A percentile compares a stretch with the other conserved stretches of the same genome.
Conservation (phyloP, 1,284 basidiomycete species). For the Boletus austroedulis region DNA sequence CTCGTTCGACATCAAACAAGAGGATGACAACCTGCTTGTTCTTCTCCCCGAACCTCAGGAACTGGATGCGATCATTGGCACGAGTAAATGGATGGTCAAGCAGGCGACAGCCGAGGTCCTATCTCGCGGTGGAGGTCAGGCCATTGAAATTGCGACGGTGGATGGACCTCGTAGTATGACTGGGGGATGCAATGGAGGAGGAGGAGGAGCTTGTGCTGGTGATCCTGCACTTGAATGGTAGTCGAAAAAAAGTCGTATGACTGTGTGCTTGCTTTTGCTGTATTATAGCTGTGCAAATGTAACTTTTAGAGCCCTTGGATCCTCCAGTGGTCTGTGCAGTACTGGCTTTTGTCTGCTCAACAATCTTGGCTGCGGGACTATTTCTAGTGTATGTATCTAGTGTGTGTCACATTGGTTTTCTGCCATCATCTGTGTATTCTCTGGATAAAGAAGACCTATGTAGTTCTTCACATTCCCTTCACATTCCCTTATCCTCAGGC, state of each 20-base stretch:
- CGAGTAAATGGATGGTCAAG: conserved; percentile 60
- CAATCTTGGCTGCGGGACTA: no score
- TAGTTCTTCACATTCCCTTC: no score
- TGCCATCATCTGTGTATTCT: no score
- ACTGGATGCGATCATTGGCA: conserved; percentile 65
- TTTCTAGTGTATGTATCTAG: no score
- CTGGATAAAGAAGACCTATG: no score
- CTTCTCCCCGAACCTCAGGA: conserved; percentile 57
- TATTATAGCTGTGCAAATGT: no score
- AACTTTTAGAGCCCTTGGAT: no score
- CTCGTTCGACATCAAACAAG: conserved; percentile 58
- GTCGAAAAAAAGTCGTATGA: not conserved
- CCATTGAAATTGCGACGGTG: conserved; percentile 45
- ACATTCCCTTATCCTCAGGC: no score
- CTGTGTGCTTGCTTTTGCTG: not conserved
- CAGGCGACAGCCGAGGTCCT: conserved; percentile 50
- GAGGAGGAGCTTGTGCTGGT: conserved; percentile 4
- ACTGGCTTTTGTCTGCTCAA: no score
- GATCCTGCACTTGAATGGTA: conserved; percentile 25
- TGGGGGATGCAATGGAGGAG: conserved; percentile 1
- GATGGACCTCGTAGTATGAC: not conserved
- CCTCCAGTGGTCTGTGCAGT: no score
- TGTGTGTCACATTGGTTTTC: no score
- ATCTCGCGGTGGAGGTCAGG: conserved; percentile 41
- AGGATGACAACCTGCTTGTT: conserved; percentile 48